Evolutionary conservation across 2,329 filamentous ascomycete genomes (phyloP).

Genomic region (Claviceps pazoutovae): DNA sequence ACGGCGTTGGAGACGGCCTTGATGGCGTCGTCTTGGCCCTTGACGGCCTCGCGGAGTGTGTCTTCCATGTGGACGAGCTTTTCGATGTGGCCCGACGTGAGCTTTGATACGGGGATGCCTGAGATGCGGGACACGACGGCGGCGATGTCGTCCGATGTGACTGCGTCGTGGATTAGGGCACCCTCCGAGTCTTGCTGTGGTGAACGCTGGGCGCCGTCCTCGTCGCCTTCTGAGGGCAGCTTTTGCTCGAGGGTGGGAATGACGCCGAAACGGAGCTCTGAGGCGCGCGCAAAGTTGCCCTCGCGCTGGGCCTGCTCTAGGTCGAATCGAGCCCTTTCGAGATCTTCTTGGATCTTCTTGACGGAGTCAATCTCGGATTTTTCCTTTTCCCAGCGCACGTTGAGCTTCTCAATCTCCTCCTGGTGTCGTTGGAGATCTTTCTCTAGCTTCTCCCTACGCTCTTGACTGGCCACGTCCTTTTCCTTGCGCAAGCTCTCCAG

Average conservation of each 20-base stretch:
- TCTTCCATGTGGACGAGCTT: conserved; percentile 96
- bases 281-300: conserved; percentile 81
- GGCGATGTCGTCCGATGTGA: conserved; percentile 91
- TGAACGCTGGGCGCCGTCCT: conserved; percentile 9
- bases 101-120: conserved; percentile 81
- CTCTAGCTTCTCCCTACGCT: conserved; percentile 77
- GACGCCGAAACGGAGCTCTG: conserved; percentile 74
- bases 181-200: conserved; percentile 24
- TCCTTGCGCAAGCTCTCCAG: conserved; percentile 90
- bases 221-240: conserved; percentile 59
- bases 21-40: conserved; percentile 88
- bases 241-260: conserved; percentile 73
- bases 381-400: conserved; percentile 81
- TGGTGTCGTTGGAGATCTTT: conserved; percentile 61
- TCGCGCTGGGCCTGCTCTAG: conserved; percentile 77
- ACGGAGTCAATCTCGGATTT: conserved; percentile 71
- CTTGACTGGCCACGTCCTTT: conserved; percentile 75
- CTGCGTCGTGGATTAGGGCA: conserved; percentile 75
- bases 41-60: conserved; percentile 65
- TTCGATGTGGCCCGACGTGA: conserved; percentile 87
- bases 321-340: conserved; percentile 74
- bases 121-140: conserved; percentile 82
- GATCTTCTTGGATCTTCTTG: conserved; percentile 75
- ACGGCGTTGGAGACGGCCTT: conserved; percentile 86
- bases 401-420: conserved; percentile 61